Percentiles rank a stretch among this genome's conserved stretches.
phyloP scores from a whole-genome alignment of 768 basidiomycete genomes.

The Boletus barrowsii region DNA sequence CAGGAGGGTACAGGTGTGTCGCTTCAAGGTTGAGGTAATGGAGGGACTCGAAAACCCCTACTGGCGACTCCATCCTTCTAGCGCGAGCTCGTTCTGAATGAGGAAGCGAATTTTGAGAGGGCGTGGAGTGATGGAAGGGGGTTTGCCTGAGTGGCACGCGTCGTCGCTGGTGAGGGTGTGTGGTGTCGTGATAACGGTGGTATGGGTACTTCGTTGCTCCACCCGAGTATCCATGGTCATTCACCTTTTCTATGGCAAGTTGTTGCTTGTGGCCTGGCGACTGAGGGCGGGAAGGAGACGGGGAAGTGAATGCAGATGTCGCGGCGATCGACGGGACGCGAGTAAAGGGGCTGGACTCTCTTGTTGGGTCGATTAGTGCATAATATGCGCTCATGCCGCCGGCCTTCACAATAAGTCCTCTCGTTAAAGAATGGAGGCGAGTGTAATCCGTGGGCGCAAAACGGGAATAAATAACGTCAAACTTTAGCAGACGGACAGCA shows the following conservation, averaged over 20 bases:
- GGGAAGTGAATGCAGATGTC: slow-evolving; percentile 36
- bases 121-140: slow-evolving; percentile 24
- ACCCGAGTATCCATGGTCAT: neutral
- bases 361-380: slow-evolving; percentile 55
- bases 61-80: slow-evolving; percentile 47
- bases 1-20: slow-evolving; percentile 47
- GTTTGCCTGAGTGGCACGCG: slow-evolving; percentile 8
- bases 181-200: neutral
- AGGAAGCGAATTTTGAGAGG: slow-evolving; percentile 37
- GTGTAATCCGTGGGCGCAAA: slow-evolving; percentile 57
- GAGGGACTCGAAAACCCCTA: slow-evolving; percentile 73
- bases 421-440: slow-evolving; percentile 47
- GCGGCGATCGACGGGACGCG: slow-evolving; percentile 36
- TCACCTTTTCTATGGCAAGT: neutral
- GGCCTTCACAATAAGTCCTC: slow-evolving; percentile 51
- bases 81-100: slow-evolving; percentile 34
- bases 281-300: slow-evolving; percentile 29
- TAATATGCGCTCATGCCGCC: slow-evolving; percentile 65
- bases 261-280: slow-evolving; percentile 21
- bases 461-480: slow-evolving; percentile 58
- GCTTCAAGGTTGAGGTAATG: slow-evolving; percentile 66
- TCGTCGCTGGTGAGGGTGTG: slow-evolving; percentile 3
- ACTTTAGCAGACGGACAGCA: slow-evolving; percentile 48
- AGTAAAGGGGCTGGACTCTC: slow-evolving; percentile 53
- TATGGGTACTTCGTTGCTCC: neutral